Base-by-base conservation (phyloP, 208 protist genomes). In the Wallacemonas collosoma region DNA sequence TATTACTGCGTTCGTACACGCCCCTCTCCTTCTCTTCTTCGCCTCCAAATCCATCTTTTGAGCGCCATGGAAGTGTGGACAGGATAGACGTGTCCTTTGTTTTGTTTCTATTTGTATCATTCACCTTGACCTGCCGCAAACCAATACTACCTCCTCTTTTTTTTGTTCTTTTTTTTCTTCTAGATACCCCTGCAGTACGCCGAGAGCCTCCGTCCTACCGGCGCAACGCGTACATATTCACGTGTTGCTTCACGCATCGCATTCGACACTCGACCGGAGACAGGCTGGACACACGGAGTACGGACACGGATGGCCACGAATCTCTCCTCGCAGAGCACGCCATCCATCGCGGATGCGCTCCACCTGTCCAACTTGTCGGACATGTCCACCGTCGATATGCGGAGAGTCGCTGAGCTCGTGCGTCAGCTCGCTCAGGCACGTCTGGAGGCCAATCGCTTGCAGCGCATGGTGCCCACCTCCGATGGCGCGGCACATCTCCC, bases 361-460 rank as follows among this genome's bases (percentile, higher is more conserved):
- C 57, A 63, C 57, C 26, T 63, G 12, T 63, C 57, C 9, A 44
- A 44, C 57, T 6, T 63, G 11, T 4, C 39, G 9, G 57, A 63
- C 39, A 44, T 63, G 57, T 63, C 57, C 7, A 63, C 57, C 3
- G 76, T 82, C 38, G 78, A 78, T 38, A 73, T 79, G 38, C 81
- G 76, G 11, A 78, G 84, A 40, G 84, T 94, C 15, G 89, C 86
- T 2, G 83, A 86, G 57, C 78, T 94, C 40, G 86, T 92, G 36
- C 79, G 85, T 2, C 84, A 91, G 75, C 81, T 94, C 3, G 89
- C 89, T 8, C 85, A 90, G 76, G 65, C 87, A 6, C 85, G 82
- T 45, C 72, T 75, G 56, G 79, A 84, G 43, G 75, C 82, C 4
- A 77, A 77, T 14, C 80, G 73, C 45, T 67, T 92, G 40, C 70